Conservation (phyloP, 23 red algal genomes). For the Gracilaria caudata region DNA sequence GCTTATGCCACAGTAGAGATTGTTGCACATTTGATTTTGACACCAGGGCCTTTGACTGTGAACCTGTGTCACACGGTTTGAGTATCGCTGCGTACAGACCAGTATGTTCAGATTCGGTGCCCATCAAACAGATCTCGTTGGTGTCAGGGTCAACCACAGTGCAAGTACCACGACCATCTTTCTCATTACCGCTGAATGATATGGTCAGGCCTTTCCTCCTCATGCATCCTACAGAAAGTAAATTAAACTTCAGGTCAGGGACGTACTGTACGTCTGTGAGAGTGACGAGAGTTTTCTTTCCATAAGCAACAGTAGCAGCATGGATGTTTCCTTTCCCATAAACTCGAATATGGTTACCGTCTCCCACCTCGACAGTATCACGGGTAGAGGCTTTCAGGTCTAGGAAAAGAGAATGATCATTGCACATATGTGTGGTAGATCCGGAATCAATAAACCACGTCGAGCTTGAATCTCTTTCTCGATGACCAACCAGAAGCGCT, state of each 20-base stretch:
- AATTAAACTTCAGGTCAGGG: slow-evolving; percentile 4
- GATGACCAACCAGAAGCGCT: neutral
- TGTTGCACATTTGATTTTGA: neutral
- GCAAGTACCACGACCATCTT: neutral
- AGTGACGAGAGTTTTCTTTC: slow-evolving; percentile 7
- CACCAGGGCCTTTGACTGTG: neutral
- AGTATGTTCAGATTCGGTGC: neutral
- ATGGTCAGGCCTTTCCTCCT: neutral
- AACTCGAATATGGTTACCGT: too few species aligned
- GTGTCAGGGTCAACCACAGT: neutral
- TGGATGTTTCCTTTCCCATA: too few species aligned
- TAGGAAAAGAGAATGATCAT: neutral
- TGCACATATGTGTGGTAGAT: neutral
- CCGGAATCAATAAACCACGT: slow-evolving; percentile 34
- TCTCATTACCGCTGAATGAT: neutral
- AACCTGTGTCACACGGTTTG: neutral
- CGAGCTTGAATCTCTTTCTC: neutral
- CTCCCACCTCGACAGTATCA: too few species aligned
- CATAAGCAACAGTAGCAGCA: neutral
- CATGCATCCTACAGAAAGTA: slow-evolving; percentile 9
- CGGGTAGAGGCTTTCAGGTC: neutral
- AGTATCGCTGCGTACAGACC: neutral
- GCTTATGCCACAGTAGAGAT: neutral
- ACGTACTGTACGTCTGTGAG: slow-evolving; percentile 14
- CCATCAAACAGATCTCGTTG: neutral